Percentiles rank a stretch among this genome's conserved stretches.
Evolutionary conservation across 73 alveolate genomes (phyloP).

Genomic region (Blepharisma japonicum): DNA sequence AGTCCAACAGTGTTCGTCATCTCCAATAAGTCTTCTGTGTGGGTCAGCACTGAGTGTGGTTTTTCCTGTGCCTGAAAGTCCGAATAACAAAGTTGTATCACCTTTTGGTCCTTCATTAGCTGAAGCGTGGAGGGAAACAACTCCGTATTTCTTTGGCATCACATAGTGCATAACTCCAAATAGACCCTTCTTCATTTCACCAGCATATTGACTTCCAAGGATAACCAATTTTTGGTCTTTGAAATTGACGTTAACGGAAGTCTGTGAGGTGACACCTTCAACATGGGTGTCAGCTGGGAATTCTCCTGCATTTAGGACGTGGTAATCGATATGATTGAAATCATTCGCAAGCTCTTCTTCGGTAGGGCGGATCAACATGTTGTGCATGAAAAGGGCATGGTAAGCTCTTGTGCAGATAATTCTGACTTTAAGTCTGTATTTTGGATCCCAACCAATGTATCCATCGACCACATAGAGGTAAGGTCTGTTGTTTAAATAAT

Average conservation of each 20-base stretch:
- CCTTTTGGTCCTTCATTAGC: slow-evolving; percentile 83
- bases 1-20: slow-evolving; percentile 97
- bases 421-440: slow-evolving; percentile 41
- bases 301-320: slow-evolving; percentile 86
- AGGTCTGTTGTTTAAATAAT: slow-evolving; percentile 62
- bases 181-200: slow-evolving; percentile 96
- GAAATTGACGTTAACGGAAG: slow-evolving; percentile 71
- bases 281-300: slow-evolving; percentile 79
- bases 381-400: slow-evolving; percentile 95
- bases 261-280: slow-evolving; percentile 79
- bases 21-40: slow-evolving; percentile 87
- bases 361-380: slow-evolving; percentile 90
- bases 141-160: slow-evolving; percentile 76
- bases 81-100: slow-evolving; percentile 89
- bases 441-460: slow-evolving; percentile 70
- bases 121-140: slow-evolving; percentile 90
- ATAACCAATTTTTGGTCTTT: slow-evolving; percentile 75
- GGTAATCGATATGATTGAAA: slow-evolving; percentile 57
- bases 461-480: slow-evolving; percentile 82
- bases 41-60: slow-evolving; percentile 95
- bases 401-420: slow-evolving; percentile 75
- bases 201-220: slow-evolving; percentile 95
- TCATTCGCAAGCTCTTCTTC: slow-evolving; percentile 55
- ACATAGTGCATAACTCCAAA: slow-evolving; percentile 87
- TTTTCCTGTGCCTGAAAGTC: slow-evolving; percentile 97